Percentiles rank a stretch among this genome's conserved stretches.
Conservation (phyloP, 371 early-diverging fungal genomes). For the Lichtheimia ramosa region DNA sequence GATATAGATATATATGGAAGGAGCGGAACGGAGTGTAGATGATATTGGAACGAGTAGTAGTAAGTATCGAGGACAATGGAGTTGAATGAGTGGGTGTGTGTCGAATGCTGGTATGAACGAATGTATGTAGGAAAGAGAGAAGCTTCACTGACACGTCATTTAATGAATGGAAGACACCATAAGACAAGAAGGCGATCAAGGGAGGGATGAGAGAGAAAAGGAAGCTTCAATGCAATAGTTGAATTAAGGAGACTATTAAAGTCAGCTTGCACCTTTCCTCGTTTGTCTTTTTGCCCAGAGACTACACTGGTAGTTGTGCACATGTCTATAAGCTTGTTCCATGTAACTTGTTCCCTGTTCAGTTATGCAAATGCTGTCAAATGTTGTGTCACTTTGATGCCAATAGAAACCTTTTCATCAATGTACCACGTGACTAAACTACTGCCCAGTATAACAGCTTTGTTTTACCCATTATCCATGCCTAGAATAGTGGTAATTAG, state of each 20-base stretch:
- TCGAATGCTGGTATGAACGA: neutral
- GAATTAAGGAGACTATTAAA: neutral
- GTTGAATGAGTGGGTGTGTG: neutral
- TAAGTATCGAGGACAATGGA: neutral
- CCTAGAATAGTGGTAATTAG: no score
- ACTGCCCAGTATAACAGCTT: no score
- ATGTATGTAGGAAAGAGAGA: slow-evolving; percentile 7
- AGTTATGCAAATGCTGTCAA: no score
- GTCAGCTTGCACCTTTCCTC: slow-evolving; percentile 1
- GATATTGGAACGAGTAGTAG: neutral
- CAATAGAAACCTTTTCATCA: no score
- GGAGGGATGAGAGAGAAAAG: slow-evolving; percentile 6
- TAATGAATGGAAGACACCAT: slow-evolving; percentile 12
- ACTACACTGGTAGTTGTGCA: neutral
- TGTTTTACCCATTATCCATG: no score
- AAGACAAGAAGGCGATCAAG: slow-evolving; percentile 2
- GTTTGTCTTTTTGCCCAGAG: neutral
- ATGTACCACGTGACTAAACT: no score
- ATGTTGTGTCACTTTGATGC: no score
- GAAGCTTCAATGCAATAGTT: neutral
- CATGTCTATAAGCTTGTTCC: neutral
- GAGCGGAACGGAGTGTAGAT: slow-evolving; percentile 14
- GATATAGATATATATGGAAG: slow-evolving; percentile 9
- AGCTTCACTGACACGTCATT: slow-evolving; percentile 1
- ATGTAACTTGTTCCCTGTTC: no score